Percentiles rank a stretch among this genome's conserved stretches.
Conservation (phyloP, 148 eudicot species). For the Agrostemma githago region DNA sequence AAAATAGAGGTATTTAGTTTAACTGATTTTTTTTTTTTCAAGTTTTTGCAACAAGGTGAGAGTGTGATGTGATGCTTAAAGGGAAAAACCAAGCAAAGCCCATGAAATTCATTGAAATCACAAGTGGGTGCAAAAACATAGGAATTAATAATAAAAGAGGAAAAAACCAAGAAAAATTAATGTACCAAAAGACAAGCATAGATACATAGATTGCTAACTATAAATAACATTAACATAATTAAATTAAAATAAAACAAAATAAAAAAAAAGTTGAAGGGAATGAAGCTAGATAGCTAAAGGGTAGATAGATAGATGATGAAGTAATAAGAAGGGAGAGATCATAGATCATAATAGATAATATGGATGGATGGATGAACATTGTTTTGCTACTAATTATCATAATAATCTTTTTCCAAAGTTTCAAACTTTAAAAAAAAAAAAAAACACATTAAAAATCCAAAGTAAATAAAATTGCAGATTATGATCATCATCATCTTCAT, state of each 20-base stretch:
- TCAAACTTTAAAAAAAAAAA: conserved; percentile 14
- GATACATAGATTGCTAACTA: not conserved
- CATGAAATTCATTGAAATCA: conserved; percentile 14
- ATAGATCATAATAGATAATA: too few relatives aligned
- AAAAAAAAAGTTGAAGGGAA: not conserved
- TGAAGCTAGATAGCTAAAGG: not conserved
- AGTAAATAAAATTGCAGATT: conserved; percentile 4
- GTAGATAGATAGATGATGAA: not conserved
- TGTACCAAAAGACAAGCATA: conserved; percentile 15
- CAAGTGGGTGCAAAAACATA: conserved; percentile 9
- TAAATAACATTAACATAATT: not conserved
- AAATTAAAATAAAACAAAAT: not conserved
- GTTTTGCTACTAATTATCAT: not conserved
- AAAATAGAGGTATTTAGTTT: not conserved
- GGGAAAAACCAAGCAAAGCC: conserved; percentile 9
- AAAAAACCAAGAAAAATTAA: conserved; percentile 6
- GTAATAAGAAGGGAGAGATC: not conserved
- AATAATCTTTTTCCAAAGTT: conserved; percentile 8
- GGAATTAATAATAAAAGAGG: not conserved
- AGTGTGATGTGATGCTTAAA: not conserved
- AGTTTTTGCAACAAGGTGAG: not conserved
- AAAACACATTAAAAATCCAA: conserved; percentile 7
- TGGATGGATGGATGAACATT: not conserved
- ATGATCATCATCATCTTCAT: not conserved
- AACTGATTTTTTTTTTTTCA: not conserved